These are phyloP conservation scores for Apium graveolens DNA, from an alignment of 129 eudicot species.

Conservation along the genomic window DNA sequence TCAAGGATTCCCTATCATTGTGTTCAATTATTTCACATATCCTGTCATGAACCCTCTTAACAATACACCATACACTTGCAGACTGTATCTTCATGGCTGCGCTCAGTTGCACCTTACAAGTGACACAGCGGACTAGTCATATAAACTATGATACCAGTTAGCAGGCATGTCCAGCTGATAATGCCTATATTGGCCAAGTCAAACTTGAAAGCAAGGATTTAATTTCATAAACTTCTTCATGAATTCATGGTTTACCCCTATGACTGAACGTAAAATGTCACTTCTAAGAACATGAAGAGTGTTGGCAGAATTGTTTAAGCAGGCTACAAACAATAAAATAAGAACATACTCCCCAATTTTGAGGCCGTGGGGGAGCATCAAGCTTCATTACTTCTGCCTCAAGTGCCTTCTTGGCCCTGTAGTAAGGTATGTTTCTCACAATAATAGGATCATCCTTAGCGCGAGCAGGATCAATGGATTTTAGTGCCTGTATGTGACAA, in stretches of 20 bases:
- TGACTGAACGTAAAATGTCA: neutral
- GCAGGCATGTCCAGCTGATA: neutral
- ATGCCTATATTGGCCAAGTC: neutral
- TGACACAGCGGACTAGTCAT: neutral
- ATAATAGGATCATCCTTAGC: slow-evolving; percentile 85
- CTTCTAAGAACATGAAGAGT: neutral
- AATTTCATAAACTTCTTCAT: neutral
- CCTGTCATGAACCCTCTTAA: neutral
- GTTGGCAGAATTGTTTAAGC: neutral
- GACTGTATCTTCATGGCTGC: neutral
- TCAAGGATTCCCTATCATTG: neutral
- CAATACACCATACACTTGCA: neutral
- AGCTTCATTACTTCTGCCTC: slow-evolving; percentile 87
- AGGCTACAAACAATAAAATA: neutral
- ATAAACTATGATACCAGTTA: neutral
- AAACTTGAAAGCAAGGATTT: neutral
- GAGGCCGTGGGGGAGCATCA: slow-evolving; percentile 91
- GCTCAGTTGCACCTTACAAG: neutral
- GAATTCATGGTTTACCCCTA: neutral
- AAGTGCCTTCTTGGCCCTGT: slow-evolving; percentile 60
- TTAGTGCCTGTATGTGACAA: slow-evolving; percentile 45
- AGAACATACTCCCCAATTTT: slow-evolving; percentile 83
- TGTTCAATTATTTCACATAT: neutral
- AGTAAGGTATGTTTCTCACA: slow-evolving; percentile 66
- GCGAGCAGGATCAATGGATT: slow-evolving; percentile 75